Base-by-base conservation (phyloP, 352 stramenopile species). In the Phytopythium delawarense region DNA sequence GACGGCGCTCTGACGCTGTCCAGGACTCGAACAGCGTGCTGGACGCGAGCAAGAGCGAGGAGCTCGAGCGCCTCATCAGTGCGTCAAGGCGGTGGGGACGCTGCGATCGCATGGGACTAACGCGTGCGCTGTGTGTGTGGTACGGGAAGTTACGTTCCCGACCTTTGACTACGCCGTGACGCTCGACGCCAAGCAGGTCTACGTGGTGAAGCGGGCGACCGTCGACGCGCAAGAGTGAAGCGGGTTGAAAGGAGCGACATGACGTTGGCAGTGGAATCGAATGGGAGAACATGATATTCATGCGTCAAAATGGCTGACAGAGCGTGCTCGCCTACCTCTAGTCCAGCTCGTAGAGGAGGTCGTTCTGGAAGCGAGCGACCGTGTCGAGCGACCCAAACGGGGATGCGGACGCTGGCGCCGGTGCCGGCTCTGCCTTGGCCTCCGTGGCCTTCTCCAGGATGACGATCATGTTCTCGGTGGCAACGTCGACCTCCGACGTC, bases 401-500 rank as follows among this genome's bases (percentile, higher is more conserved):
- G 30, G 65, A 52, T 9, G 52, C 11, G 30, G 64, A 42, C n/a
- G 61, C 32, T 23, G 61, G 21, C 12, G 15, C 4, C 32, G 52
- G 23, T 57, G 57, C 7, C 25, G 28, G 20, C 2, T 40, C 9
- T 16, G 52, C 39, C 25, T 50, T 30, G 21, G 16, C 15, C 23
- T 39, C 20, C 42, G 18, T 15, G 16, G 42, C 57, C 57, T 86
- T 85, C 49, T 81, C 73, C 23, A 90, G 57, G 35, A 92, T 78
- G 42, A 92, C 45, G n/a, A 74, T 81, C 69, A 91, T 73, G 60
- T 92, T 92, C 52, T 92, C 81, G 30, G 59, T 89, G 15, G 83
- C 83, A 23, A 88, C 81, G 45, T 91, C 62, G 45, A 77, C 64
- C 25, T 89, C 72, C 1, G 67, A 69, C 6, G 42, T 66, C 8